These are phyloP conservation scores for Aspergillus bombycis DNA, from an alignment of 2,329 filamentous ascomycete genomes.

Conservation along the genomic window DNA sequence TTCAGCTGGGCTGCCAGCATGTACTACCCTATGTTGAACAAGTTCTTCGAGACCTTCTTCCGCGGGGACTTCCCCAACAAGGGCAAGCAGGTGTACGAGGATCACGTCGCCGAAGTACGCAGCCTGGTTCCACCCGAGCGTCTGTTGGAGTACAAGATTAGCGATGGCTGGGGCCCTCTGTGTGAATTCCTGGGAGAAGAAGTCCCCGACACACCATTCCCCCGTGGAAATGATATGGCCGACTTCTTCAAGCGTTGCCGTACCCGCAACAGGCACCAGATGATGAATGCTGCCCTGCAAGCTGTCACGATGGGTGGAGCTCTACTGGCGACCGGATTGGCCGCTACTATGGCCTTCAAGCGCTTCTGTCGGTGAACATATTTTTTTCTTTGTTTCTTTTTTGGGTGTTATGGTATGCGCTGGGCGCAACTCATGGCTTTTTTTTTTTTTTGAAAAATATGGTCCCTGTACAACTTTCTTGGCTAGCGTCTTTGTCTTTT, in stretches of 20 bases:
- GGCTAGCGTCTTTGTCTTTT: constrained; percentile 5
- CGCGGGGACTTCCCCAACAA: constrained; percentile 67
- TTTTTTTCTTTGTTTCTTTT: constrained; percentile 10
- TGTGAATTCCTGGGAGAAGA: constrained; percentile 59
- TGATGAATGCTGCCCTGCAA: constrained; percentile 58
- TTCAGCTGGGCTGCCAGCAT: constrained; percentile 67
- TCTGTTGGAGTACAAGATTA: constrained; percentile 58
- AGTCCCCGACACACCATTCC: constrained; percentile 54
- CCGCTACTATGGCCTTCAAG: constrained; percentile 45
- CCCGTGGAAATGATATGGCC: constrained; percentile 57
- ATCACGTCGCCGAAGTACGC: constrained; percentile 59
- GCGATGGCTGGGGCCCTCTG: constrained; percentile 58
- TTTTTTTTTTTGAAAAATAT: neutral
- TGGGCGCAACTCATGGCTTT: constrained; percentile 24
- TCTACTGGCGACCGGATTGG: constrained; percentile 50
- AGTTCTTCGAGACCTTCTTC: constrained; percentile 71
- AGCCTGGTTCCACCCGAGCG: constrained; percentile 52
- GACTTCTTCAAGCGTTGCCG: constrained; percentile 59
- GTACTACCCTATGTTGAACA: constrained; percentile 71
- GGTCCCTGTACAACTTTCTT: neutral
- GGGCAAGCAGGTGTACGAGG: constrained; percentile 65
- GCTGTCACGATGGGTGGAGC: constrained; percentile 54
- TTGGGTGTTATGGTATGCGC: constrained; percentile 22
- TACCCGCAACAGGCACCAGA: constrained; percentile 57
- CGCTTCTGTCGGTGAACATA: constrained; percentile 35